These are phyloP conservation scores for Quercus aquifolioides DNA, from an alignment of 306 rosid species.

Conservation along the genomic window DNA sequence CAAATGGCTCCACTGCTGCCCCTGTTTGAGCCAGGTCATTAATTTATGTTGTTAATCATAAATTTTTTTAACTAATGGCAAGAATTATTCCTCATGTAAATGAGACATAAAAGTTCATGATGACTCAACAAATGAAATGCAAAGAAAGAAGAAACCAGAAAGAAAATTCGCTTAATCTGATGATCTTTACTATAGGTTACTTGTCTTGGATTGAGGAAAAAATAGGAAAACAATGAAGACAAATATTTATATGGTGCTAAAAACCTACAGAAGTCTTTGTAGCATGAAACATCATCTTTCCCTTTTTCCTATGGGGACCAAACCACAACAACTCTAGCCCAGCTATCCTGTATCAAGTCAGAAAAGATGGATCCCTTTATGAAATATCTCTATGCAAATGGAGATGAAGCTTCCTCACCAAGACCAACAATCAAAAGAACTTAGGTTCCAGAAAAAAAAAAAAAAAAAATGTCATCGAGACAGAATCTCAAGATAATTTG, in stretches of 20 bases:
- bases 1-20: conserved; percentile 87
- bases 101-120: not conserved
- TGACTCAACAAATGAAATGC: not conserved
- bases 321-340: too few species aligned
- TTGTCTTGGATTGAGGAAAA: not conserved
- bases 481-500: not conserved
- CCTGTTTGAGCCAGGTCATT: conserved; percentile 52
- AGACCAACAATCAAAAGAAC: not conserved
- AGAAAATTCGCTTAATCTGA: conserved; percentile 9
- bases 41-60: conserved; percentile 5
- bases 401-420: not conserved
- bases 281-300: not conserved
- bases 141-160: conserved; percentile 5
- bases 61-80: conserved; percentile 7
- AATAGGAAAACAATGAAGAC: not conserved
- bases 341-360: too few species aligned
- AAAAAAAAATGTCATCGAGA: not conserved
- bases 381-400: not conserved
- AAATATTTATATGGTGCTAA: not conserved
- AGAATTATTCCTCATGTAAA: not conserved
- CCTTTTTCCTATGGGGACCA: not conserved
- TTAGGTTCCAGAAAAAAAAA: not conserved
- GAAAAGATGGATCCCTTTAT: too few species aligned
- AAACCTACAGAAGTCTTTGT: not conserved
- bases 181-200: not conserved